Base-by-base conservation (phyloP, 495 filamentous ascomycete species). In the Tirmania nivea region DNA sequence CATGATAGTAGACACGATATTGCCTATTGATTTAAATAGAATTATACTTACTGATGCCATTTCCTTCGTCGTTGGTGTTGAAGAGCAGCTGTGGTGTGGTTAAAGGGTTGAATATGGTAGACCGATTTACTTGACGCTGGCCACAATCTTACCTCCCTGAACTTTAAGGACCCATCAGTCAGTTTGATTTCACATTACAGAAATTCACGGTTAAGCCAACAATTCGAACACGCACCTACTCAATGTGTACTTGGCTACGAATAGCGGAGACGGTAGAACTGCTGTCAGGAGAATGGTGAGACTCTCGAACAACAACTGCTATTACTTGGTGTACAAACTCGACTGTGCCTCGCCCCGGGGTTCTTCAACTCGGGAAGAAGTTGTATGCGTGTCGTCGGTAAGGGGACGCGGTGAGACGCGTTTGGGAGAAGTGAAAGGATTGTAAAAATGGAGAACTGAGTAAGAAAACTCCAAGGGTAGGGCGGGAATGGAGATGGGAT, bases 391-490 rank as follows among this genome's bases (percentile, higher is more conserved):
- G 25, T 31, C 55, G 63, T 55, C 55, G 51, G 39, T 39, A 35
- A 47, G 52, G 52, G 48, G 31, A 56, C 60, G 53, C 51, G 58
- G 54, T 51, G 50, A 39, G 54, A 56, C 56, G 57, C 53, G 50
- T 59, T 54, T 57, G 57, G 55, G 59, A 66, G 56, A 54, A 58
- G 55, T 42, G 54, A 59, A 59, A 55, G 52, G 54, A 60, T 60
- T 63, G 65, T 59, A 54, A 62, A 64, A 64, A 63, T 51, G 56
- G 53, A 55, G 52, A 57, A 48, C 60, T 60, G 63, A 58, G 65
- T 66, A 60, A 31, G 57, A 48, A 31, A 7, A 31, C 25, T 31
- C 25, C 25, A 31, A 31, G 25, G 25, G 25, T 31, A 31, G 56
- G 10, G 45, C 52, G 52, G 52, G 52, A 51, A 57, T 34, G 57